Evolutionary conservation across 345 rosid species (phyloP).

Genomic region (Bruguiera sexangula): DNA sequence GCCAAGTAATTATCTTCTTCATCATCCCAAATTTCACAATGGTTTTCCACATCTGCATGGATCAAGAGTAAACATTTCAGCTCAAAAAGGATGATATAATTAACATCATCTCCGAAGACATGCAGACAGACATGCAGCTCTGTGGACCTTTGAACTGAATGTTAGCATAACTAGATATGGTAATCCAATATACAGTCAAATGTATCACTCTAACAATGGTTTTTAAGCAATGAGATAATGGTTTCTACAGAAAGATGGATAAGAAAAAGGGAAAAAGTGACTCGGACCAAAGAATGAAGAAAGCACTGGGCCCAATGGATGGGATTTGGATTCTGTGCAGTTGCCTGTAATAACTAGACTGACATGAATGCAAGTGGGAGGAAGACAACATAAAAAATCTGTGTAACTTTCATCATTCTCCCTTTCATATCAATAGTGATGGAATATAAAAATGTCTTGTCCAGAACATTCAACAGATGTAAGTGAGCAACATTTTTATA

Average conservation of each 20-base stretch:
- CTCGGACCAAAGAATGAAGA: too few relatives aligned
- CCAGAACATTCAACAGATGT: neutral
- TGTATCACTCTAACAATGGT: neutral
- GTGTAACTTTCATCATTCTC: neutral
- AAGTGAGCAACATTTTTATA: constrained; percentile 13
- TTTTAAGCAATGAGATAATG: neutral
- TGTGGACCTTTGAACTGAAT: neutral
- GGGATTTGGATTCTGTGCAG: too few relatives aligned
- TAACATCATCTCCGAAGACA: constrained; percentile 9
- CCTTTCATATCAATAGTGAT: neutral
- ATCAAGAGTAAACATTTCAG: constrained; percentile 22
- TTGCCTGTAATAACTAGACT: too few relatives aligned
- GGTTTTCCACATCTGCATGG: constrained; percentile 38
- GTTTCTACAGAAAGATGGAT: too few relatives aligned
- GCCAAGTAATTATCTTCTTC: constrained; percentile 89
- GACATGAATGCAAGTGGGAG: too few relatives aligned
- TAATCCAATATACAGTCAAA: neutral
- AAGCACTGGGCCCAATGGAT: too few relatives aligned
- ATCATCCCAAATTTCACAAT: constrained; percentile 65
- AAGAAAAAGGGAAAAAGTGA: too few relatives aligned
- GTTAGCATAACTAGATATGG: neutral
- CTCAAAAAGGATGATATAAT: constrained; percentile 20
- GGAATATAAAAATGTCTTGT: neutral
- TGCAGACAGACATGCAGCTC: neutral
- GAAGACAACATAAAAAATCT: too few relatives aligned